Percentiles rank a stretch among this genome's conserved stretches.
phyloP scores from a whole-genome alignment of 805 yeast species.

The Cyberlindnera japonica region DNA sequence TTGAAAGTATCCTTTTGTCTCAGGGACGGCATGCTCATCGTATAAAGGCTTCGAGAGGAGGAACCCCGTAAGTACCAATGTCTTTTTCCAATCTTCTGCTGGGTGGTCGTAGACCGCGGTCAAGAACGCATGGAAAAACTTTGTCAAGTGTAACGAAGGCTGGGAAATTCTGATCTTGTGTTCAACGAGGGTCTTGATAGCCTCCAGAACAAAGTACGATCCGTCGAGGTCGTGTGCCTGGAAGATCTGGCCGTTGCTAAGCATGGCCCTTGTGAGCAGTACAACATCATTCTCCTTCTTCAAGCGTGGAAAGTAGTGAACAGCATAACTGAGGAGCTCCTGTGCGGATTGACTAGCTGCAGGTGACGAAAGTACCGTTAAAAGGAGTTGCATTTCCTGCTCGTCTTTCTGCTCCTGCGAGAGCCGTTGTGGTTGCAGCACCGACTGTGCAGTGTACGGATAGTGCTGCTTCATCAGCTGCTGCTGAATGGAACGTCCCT shows the following conservation, averaged over 20 bases:
- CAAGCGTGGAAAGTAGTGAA: constrained; percentile 42
- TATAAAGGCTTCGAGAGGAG: constrained; percentile 32
- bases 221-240: constrained; percentile 17
- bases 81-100: constrained; percentile 38
- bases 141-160: constrained; percentile 39
- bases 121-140: constrained; percentile 34
- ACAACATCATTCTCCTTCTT: constrained; percentile 41
- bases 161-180: constrained; percentile 41
- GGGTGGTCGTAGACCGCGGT: constrained; percentile 34
- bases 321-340: constrained; percentile 36
- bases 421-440: constrained; percentile 30
- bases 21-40: constrained; percentile 32
- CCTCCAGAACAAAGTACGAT: constrained; percentile 42
- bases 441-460: constrained; percentile 29
- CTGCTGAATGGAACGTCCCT: constrained; percentile 25
- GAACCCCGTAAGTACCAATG: constrained; percentile 42
- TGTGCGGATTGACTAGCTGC: constrained; percentile 5
- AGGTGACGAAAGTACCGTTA: constrained; percentile 15
- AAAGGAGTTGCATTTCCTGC: constrained; percentile 28
- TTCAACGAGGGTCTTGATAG: constrained; percentile 41
- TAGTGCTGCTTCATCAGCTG: constrained; percentile 15
- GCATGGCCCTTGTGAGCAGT: constrained; percentile 36
- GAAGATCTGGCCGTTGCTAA: constrained; percentile 35
- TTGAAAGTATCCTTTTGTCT: constrained; percentile 32
- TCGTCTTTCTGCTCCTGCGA: constrained; percentile 26